Evolutionary conservation across 2,329 filamentous ascomycete genomes (phyloP), one percentile per base, ranked within the genome.

Genomic region (Exutisphaerella laricina): DNA sequence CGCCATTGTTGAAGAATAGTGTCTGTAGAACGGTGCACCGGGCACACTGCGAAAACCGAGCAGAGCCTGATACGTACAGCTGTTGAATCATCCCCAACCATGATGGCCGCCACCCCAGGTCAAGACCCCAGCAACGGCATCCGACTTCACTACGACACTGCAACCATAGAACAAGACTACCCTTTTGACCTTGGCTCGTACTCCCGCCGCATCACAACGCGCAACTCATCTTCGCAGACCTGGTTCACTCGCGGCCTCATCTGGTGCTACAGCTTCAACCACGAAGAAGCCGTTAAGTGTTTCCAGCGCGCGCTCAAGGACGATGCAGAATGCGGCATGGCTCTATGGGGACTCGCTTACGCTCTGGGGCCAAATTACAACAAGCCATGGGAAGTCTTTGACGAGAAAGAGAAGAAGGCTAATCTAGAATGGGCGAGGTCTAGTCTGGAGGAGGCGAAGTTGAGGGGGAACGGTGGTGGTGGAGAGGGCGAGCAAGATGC

Each of bases 211-310:
- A 67, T 86, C 33, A 79, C 65, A 25, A 79, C 80, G 1, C 61
- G 53, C 12, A 77, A 59, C 53, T 31, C 58, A 3, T 67, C 71
- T 33, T 72, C 79, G 1, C 78, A 84, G 56, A 66, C 54, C 5
- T 88, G 84, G 84, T 87, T 85, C 59, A 71, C 83, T 58, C 77
- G 82, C 3, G 84, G 82, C 2, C 66, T 88, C n/a, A 69, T 80
- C 16, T 88, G 84, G 84, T 74, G 71, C 31, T 88, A 84, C 60
- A 81, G 70, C 16, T 89, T 89, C 68, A 87, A 88, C 58, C 84
- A 88, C 57, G 80, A 83, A 51, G 84, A 88, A 60, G 76, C 82
- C 0, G 73, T 72, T 4, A 66, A 65, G 29, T 86, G 82, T 63
- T 86, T 85, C 54, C 67, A 79, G 53, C 66, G 68, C 6, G 80